Base-by-base conservation (phyloP, 805 yeast genomes). In the Kurtzmaniella cleridarum region DNA sequence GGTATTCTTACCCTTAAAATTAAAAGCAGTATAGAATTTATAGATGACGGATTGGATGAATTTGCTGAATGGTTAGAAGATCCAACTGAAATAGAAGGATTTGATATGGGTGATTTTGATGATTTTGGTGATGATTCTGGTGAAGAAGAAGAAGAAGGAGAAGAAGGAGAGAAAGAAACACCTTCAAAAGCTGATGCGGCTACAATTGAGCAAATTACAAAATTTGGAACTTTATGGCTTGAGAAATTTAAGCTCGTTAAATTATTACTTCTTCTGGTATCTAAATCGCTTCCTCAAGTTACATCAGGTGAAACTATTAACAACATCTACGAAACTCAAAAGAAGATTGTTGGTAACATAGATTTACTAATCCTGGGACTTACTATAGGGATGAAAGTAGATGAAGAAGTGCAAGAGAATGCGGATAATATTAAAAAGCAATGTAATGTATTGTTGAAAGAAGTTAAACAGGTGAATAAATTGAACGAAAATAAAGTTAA, bases 31-130 rank as follows among this genome's bases (percentile, higher is more conserved):
- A 60, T 73, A 18, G 46, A 53, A 2, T 53, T 84, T 40, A 64
- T 82, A 5, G 73, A 68, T 14, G 91, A 84, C 57, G 83, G 81
- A 0, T 57, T 75, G n/a, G 75, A 70, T 8, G 95, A 86, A 49
- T 70, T 83, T 36, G 76, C 67, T 15, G 86, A 77, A 41, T 85
- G 91, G 86, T 51, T 80, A 2, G 76, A 77, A 41, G 71, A 80
- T 44, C 91, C 90, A 0, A 62, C 62, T 11, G 62, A 60, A 7
- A 51, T 63, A 28, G 66, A 54, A 32, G 48, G 55, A 31, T 75
- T 69, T 34, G 34, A 42, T 18, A 35, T 32, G 34, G 52, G 51
- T 14, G 50, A 51, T 2, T 62, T 52, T n/a, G 46, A 36, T 2
- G 48, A 42, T 2, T 39, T 37, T 3, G 43, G 44, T 17, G 57